Evolutionary conservation across 2,329 filamentous ascomycete species (phyloP).

Genomic region (Pestalotiopsis sp.): DNA sequence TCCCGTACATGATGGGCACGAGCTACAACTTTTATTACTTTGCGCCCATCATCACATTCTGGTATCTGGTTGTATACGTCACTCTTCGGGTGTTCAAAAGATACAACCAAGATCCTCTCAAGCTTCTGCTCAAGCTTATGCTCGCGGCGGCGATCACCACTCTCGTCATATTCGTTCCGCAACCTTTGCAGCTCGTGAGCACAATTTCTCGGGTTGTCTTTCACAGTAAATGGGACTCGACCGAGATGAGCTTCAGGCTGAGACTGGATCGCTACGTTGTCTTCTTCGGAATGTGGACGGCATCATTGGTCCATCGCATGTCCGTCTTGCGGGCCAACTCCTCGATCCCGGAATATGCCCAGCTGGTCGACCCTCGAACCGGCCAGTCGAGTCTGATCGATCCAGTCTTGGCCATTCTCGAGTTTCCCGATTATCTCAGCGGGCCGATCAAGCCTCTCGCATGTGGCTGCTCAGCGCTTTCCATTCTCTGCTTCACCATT

Average conservation of each 20-base stretch:
- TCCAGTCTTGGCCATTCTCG: background rate
- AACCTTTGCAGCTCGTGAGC: constrained; percentile 45
- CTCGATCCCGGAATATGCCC: constrained; percentile 24
- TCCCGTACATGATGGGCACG: constrained; percentile 60
- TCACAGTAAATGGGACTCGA: constrained; percentile 49
- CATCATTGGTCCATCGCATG: constrained; percentile 40
- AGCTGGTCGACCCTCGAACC: constrained; percentile 15
- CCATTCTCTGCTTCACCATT: constrained; percentile 36
- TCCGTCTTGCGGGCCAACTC: constrained; percentile 22
- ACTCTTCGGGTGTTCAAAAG: constrained; percentile 47
- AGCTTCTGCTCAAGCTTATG: constrained; percentile 50
- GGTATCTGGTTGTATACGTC: constrained; percentile 61
- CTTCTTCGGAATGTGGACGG: constrained; percentile 57
- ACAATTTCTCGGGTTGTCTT: constrained; percentile 41
- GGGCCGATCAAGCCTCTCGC: constrained; percentile 2
- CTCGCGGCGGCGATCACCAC: constrained; percentile 44
- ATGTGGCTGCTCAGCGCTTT: constrained; percentile 16
- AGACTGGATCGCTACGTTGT: constrained; percentile 57
- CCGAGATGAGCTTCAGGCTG: constrained; percentile 53
- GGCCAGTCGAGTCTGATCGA: constrained; percentile 9
- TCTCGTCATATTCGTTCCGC: constrained; percentile 33
- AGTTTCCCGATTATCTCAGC: background rate
- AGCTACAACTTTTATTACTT: constrained; percentile 63
- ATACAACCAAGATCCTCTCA: constrained; percentile 44
- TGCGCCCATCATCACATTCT: constrained; percentile 61